These are phyloP conservation scores for Spinacia oleracea DNA, from an alignment of 179 eudicot species.

Conservation along the genomic window DNA sequence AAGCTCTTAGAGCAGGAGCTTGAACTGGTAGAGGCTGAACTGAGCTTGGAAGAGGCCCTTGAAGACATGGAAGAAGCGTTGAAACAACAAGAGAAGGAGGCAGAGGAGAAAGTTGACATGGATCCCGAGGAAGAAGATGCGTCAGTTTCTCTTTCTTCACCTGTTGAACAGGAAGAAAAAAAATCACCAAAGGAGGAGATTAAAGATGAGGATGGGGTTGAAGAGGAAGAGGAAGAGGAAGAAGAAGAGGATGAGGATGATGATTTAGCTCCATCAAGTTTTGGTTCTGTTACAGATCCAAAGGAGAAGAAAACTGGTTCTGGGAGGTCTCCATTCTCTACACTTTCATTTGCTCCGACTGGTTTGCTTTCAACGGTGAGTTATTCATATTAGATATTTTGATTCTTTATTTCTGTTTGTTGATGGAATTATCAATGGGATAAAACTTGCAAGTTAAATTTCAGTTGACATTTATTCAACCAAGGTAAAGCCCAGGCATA, in stretches of 20 bases:
- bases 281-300: constrained; percentile 56
- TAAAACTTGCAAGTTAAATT: too few species aligned
- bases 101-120: constrained; percentile 45
- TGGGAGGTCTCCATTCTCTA: constrained; percentile 64
- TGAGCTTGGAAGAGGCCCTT: constrained; percentile 59
- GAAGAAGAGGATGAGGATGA: constrained; percentile 55
- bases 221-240: constrained; percentile 46
- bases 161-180: constrained; percentile 31
- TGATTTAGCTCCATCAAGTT: constrained; percentile 60
- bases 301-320: constrained; percentile 42
- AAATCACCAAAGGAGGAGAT: constrained; percentile 28
- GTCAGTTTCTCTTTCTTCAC: constrained; percentile 32
- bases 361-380: constrained; percentile 62
- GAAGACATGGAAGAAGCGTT: constrained; percentile 70
- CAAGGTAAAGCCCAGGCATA: not conserved
- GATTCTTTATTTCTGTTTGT: not conserved
- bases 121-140: constrained; percentile 40
- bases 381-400: constrained; percentile 3
- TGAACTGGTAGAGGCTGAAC: constrained; percentile 64
- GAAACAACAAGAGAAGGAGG: constrained; percentile 61
- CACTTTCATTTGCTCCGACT: constrained; percentile 57
- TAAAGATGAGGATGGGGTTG: constrained; percentile 36
- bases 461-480: too few species aligned
- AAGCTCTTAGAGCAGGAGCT: constrained; percentile 55
- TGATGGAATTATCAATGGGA: not conserved